Evolutionary conservation across 306 rosid genomes (phyloP).

Genomic region (Boehmeria nivea): DNA sequence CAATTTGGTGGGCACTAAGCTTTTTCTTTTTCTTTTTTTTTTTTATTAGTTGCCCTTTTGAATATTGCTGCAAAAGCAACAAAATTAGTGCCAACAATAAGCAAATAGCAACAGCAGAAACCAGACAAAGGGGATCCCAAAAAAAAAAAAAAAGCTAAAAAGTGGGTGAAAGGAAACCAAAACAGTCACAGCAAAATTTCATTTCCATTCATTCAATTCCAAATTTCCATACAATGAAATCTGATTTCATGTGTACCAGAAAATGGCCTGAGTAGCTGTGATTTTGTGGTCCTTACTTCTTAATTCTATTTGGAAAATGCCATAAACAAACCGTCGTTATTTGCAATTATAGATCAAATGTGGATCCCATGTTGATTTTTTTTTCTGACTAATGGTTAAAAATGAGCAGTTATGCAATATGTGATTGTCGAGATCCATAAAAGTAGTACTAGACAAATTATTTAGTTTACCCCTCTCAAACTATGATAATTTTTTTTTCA

Average conservation of each 20-base stretch:
- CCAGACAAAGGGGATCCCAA: slow-evolving; percentile 10
- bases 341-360: not conserved
- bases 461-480: too few relatives aligned
- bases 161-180: not conserved
- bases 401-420: not conserved
- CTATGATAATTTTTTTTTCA: too few relatives aligned
- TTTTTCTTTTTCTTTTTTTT: not conserved
- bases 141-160: not conserved
- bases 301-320: not conserved
- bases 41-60: too few relatives aligned
- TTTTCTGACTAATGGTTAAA: not conserved
- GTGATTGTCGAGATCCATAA: not conserved
- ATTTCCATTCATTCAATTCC: not conserved
- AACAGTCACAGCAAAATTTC: not conserved
- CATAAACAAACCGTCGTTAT: not conserved
- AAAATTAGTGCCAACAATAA: slow-evolving; percentile 33
- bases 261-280: not conserved
- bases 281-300: slow-evolving; percentile 4
- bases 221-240: not conserved
- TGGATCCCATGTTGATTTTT: not conserved
- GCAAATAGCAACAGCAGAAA: slow-evolving; percentile 16
- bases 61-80: slow-evolving; percentile 30
- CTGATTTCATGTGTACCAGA: not conserved
- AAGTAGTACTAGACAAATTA: not conserved
- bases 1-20: slow-evolving; percentile 26